Evolutionary conservation across 495 filamentous ascomycete genomes (phyloP).

Genomic region (Penicillium angulare): DNA sequence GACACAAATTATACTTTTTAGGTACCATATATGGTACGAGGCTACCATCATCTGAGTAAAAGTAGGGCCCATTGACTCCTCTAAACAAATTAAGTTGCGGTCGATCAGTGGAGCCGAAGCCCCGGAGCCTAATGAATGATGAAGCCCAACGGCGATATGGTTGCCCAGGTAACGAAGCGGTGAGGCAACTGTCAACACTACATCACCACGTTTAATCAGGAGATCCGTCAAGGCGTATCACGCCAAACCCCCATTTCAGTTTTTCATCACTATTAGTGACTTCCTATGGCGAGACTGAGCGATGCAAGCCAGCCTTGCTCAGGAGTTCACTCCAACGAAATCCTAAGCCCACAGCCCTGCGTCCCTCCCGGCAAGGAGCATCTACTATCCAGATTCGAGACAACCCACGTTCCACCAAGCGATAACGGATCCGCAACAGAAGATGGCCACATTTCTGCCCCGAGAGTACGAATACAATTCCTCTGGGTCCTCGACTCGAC

Average conservation of each 20-base stretch:
- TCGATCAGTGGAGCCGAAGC: not conserved
- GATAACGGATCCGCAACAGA: conserved; percentile 17
- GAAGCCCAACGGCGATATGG: conserved; percentile 1
- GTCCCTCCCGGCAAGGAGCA: conserved; percentile 16
- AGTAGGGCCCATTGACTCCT: too few species aligned
- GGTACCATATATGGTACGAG: too few species aligned
- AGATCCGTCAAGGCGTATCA: not conserved
- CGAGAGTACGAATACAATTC: conserved; percentile 38
- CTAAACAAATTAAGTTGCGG: not conserved
- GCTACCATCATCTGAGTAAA: too few species aligned
- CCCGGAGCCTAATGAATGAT: not conserved
- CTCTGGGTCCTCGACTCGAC: conserved; percentile 35
- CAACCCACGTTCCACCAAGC: conserved; percentile 16
- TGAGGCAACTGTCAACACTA: conserved; percentile 2
- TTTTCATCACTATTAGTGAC: conserved; percentile 3
- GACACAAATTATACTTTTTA: too few species aligned
- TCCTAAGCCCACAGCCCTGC: conserved; percentile 26
- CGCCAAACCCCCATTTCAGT: not conserved
- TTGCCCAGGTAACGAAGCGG: conserved; percentile 1
- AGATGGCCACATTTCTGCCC: conserved; percentile 19
- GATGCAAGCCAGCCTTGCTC: conserved; percentile 11
- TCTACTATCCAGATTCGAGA: conserved; percentile 20
- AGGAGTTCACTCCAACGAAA: conserved; percentile 15
- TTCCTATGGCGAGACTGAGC: conserved; percentile 20
- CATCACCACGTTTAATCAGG: not conserved